These are phyloP conservation scores for Pseudogymnoascus pannorum DNA, from an alignment of 2,329 filamentous ascomycete species.

Conservation along the genomic window DNA sequence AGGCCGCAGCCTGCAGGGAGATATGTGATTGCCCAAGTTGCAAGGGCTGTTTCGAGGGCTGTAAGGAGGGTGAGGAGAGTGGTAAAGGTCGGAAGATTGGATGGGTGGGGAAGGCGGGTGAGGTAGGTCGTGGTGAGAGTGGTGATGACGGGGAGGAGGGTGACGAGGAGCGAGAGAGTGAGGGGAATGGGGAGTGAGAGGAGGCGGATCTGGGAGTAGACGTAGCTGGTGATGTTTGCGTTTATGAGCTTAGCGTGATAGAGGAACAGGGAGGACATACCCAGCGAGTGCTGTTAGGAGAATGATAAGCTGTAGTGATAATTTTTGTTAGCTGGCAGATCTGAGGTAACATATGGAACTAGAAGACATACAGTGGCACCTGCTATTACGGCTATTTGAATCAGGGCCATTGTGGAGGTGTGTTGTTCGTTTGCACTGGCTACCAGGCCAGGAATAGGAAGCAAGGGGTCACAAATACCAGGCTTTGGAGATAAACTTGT, in stretches of 20 bases:
- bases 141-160: constrained; percentile 25
- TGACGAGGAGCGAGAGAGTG: constrained; percentile 24
- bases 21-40: constrained; percentile 25
- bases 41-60: constrained; percentile 28
- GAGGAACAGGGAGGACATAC: constrained; percentile 15
- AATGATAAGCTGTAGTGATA: constrained; percentile 19
- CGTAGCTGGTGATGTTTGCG: constrained; percentile 19
- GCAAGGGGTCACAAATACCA: not conserved
- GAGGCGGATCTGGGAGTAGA: constrained; percentile 23
- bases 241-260: not conserved
- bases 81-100: constrained; percentile 16
- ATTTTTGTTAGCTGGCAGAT: not conserved
- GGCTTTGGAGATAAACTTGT: not conserved
- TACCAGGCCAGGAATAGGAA: not conserved
- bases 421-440: not conserved
- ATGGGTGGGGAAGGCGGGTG: not conserved
- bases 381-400: not conserved
- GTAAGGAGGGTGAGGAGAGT: constrained; percentile 26
- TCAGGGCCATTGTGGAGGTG: not conserved
- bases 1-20: constrained; percentile 43
- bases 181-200: constrained; percentile 26
- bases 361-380: not conserved
- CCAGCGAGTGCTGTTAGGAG: constrained; percentile 23
- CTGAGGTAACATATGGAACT: not conserved
- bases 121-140: constrained; percentile 20